Conservation (phyloP, 163 green algal genomes). For the Scenedesmus sp. region DNA sequence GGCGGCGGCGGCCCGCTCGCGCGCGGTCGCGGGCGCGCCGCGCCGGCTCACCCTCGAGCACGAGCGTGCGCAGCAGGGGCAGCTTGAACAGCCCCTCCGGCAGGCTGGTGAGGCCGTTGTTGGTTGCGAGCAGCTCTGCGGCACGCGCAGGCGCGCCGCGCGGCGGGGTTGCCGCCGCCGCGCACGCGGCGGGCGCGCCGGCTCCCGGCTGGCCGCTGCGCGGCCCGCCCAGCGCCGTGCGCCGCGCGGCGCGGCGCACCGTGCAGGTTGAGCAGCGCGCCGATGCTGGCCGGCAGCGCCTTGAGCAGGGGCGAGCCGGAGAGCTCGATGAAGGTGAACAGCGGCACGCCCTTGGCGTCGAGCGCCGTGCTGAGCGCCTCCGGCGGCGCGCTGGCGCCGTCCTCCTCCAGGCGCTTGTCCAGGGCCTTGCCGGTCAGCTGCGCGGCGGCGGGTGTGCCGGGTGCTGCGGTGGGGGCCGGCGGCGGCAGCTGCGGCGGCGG, state of each 20-base stretch:
- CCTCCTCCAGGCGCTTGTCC: constrained; percentile 22
- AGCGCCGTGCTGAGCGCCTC: background rate
- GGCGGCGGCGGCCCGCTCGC: too few relatives aligned
- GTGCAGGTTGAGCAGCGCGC: constrained; percentile 15
- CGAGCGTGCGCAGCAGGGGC: constrained; percentile 29
- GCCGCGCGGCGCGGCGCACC: too few relatives aligned
- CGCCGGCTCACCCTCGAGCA: constrained; percentile 2
- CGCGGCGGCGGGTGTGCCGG: too few relatives aligned
- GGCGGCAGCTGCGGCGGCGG: too few relatives aligned
- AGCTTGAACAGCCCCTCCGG: constrained; percentile 26
- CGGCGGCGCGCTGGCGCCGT: background rate
- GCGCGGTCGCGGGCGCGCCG: too few relatives aligned
- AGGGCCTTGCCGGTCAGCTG: constrained; percentile 12
- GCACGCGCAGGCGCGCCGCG: too few relatives aligned
- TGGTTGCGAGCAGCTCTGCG: constrained; percentile 18
- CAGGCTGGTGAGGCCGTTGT: constrained; percentile 11
- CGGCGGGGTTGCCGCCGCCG: background rate
- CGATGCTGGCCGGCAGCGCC: background rate
- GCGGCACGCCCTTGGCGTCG: constrained; percentile 14
- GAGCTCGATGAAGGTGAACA: constrained; percentile 30
- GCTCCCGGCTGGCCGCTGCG: too few relatives aligned
- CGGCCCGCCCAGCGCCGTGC: too few relatives aligned
- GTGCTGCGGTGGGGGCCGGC: too few relatives aligned
- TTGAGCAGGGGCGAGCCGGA: constrained; percentile 1
- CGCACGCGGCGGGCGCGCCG: too few relatives aligned